Conservation (phyloP, 2,329 filamentous ascomycete genomes). For the Venturia nashicola region DNA sequence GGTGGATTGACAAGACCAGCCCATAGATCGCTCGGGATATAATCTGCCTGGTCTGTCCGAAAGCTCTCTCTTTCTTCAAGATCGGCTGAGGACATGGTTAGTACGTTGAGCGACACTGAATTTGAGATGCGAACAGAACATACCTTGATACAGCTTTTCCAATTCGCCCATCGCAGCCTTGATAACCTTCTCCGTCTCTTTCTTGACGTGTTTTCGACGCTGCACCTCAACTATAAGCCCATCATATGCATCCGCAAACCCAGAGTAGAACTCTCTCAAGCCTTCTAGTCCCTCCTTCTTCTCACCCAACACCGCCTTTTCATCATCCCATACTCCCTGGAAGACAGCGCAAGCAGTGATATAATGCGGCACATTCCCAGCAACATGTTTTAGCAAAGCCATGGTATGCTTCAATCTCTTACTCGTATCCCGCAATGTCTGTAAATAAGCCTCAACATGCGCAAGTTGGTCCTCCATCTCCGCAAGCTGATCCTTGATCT, state of each 20-base stretch:
- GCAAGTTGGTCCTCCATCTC: slow-evolving; percentile 65
- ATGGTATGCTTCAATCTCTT: slow-evolving; percentile 51
- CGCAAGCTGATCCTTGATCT: slow-evolving; percentile 61
- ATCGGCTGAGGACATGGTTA: slow-evolving; percentile 37
- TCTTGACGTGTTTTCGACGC: slow-evolving; percentile 59
- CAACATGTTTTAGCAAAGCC: slow-evolving; percentile 53
- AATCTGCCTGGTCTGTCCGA: slow-evolving; percentile 71
- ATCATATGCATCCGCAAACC: slow-evolving; percentile 75
- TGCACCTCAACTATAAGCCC: slow-evolving; percentile 74
- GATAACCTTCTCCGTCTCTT: slow-evolving; percentile 61
- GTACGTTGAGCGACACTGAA: no score
- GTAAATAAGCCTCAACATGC: slow-evolving; percentile 50
- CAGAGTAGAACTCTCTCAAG: slow-evolving; percentile 73
- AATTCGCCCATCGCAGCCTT: slow-evolving; percentile 67
- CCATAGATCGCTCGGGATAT: slow-evolving; percentile 80
- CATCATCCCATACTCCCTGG: slow-evolving; percentile 55
- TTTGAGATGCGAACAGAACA: not conserved
- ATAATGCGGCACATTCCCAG: slow-evolving; percentile 51
- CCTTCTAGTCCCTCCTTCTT: slow-evolving; percentile 66
- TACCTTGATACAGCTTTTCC: slow-evolving; percentile 54
- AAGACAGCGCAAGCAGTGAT: slow-evolving; percentile 54
- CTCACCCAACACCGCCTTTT: slow-evolving; percentile 51
- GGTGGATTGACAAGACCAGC: slow-evolving; percentile 47
- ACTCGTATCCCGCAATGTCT: slow-evolving; percentile 43
- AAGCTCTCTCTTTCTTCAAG: slow-evolving; percentile 63